Evolutionary conservation across 306 rosid genomes (phyloP).

Genomic region (Aeschynomene evenia): DNA sequence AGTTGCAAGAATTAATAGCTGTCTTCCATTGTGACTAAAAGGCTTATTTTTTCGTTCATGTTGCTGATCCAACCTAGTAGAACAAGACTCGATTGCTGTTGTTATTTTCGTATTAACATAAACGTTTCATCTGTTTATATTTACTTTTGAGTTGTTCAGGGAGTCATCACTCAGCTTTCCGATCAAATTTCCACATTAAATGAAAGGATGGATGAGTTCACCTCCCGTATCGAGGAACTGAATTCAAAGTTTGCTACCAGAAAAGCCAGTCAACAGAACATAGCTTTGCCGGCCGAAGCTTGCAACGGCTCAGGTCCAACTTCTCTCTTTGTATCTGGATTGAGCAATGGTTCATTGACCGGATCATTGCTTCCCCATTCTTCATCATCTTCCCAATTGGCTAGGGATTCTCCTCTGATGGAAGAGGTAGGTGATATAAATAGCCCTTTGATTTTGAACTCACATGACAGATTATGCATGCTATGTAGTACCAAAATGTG

Average conservation of each 20-base stretch:
- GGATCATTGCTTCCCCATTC: constrained; percentile 77
- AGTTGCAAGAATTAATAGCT: constrained; percentile 8
- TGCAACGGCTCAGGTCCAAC: constrained; percentile 82
- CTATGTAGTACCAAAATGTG: background rate
- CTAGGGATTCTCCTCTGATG: constrained; percentile 70
- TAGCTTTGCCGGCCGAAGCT: constrained; percentile 72
- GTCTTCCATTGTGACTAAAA: constrained; percentile 4
- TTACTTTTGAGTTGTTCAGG: constrained; percentile 54
- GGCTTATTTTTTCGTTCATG: constrained; percentile 2
- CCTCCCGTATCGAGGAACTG: constrained; percentile 87
- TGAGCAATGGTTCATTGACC: constrained; percentile 74
- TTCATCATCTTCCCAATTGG: constrained; percentile 77
- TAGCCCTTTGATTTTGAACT: constrained; percentile 21
- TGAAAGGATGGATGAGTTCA: constrained; percentile 96
- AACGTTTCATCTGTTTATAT: constrained; percentile 24
- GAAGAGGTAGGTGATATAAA: constrained; percentile 74
- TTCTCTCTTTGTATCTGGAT: constrained; percentile 65
- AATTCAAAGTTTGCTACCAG: constrained; percentile 59
- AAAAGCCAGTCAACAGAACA: constrained; percentile 83
- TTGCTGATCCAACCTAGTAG: background rate
- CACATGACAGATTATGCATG: constrained; percentile 6
- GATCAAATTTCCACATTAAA: constrained; percentile 94
- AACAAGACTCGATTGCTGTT: background rate
- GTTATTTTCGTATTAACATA: background rate
- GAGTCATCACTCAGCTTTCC: constrained; percentile 85